Evolutionary conservation across 1,139 yeast species (phyloP), one percentile per base, ranked within the genome.

Genomic region (Blastobotrys illinoisensis): DNA sequence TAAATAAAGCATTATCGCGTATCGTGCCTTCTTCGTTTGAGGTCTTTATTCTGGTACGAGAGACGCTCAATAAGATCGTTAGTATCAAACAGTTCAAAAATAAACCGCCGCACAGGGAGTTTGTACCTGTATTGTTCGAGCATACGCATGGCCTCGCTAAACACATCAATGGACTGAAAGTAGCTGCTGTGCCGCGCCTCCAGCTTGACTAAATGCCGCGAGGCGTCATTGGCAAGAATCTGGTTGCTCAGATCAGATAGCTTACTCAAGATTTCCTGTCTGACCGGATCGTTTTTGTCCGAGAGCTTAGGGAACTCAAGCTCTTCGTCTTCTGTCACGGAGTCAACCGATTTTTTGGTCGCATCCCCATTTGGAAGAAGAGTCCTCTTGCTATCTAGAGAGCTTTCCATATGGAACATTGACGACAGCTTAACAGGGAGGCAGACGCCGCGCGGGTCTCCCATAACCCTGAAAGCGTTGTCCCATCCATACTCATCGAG

Each of bases 401-500:
- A 2, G 48, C 44, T 21, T 28, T 45, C 9, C 9, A 49, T 50
- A 7, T 47, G 40, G 57, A 62, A 59, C 36, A 66, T 58, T 2
- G 54, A 54, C 1, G 54, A 51, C 43, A 62, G 44, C 46, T 62
- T 53, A 9, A 48, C 56, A 2, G 74, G 73, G 9, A 71, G 48
- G 47, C 70, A 60, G 16, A 66, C 62, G 1, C 88, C 83, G 21
- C 77, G 65, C 1, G 90, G 83, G 6, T 72, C 69, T 14, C 80
- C 78, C 62, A 78, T 77, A 3, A 76, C 72, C 57, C 83, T 80
- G 45, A 80, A 68, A 21, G 82, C 82, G 18, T 86, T 79, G 24
- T 74, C 74, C 97, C 97, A 91, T 1, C 83, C 83, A 53, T 79
- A 73, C 63, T 89, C 96, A 65, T 88, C 96, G 53, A 91, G 72